These are phyloP conservation scores for Wickerhamomyces bovis DNA, from an alignment of 805 yeast genomes.

Conservation along the genomic window DNA sequence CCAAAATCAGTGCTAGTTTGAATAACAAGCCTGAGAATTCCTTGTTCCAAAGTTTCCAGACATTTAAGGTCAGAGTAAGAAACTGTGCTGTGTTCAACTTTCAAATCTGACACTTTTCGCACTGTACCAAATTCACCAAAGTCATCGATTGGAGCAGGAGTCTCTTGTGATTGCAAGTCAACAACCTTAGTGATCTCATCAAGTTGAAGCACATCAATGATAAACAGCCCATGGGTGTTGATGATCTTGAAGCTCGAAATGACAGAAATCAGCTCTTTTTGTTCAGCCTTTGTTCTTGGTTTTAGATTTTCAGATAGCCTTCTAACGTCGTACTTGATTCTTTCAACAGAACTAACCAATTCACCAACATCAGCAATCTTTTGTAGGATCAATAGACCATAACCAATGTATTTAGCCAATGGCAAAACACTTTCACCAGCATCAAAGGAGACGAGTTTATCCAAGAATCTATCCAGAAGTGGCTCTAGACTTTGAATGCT, in stretches of 20 bases:
- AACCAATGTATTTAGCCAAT: conserved; percentile 5
- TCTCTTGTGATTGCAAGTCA: neutral
- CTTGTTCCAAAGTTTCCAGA: conserved; percentile 12
- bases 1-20: conserved; percentile 6
- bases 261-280: neutral
- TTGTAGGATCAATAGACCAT: conserved; percentile 13
- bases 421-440: neutral
- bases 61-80: conserved; percentile 6
- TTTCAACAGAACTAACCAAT: conserved; percentile 11
- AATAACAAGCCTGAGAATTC: conserved; percentile 3
- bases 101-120: conserved; percentile 12
- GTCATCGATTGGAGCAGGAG: conserved; percentile 3
- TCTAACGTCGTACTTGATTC: conserved; percentile 14
- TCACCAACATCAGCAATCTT: conserved; percentile 5
- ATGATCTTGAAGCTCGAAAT: conserved; percentile 1
- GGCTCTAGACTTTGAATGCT: neutral
- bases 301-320: conserved; percentile 9
- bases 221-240: conserved; percentile 15
- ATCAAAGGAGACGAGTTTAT: conserved; percentile 3
- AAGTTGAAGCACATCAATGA: conserved; percentile 10
- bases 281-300: conserved; percentile 1
- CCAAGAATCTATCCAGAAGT: conserved; percentile 6
- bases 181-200: neutral
- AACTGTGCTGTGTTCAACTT: neutral
- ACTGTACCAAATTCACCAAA: conserved; percentile 21